phyloP scores from a whole-genome alignment of 1,284 basidiomycete species.

The Fistulinella cinereoalba region DNA sequence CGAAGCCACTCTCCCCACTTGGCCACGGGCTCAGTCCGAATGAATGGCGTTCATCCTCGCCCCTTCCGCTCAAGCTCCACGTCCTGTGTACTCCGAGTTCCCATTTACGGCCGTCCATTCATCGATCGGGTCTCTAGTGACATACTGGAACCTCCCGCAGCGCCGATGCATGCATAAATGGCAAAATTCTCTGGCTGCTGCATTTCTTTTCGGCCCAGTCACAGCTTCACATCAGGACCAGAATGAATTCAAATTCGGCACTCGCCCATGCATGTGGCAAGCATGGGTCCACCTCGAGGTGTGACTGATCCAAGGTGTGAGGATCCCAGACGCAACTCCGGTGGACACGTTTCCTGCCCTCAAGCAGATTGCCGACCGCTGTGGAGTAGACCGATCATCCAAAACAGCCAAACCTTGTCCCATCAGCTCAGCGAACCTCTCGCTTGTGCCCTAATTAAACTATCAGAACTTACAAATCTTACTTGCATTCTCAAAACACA shows the following conservation, averaged over 20 bases:
- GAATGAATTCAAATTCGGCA: conserved; percentile 35
- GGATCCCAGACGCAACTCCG: conserved; percentile 30
- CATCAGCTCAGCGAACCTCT: conserved; percentile 32
- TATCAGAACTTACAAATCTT: conserved; percentile 18
- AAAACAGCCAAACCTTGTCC: conserved; percentile 26
- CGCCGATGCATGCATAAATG: conserved; percentile 24
- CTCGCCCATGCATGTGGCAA: conserved; percentile 31
- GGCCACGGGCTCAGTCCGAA: conserved; percentile 11
- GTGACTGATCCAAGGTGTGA: conserved; percentile 35
- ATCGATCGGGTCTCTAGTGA: conserved; percentile 22
- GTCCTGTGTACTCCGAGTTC: conserved; percentile 30
- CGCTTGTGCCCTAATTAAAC: conserved; percentile 20
- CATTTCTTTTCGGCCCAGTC: conserved; percentile 18
- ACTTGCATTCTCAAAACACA: conserved; percentile 6
- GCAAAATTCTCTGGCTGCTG: conserved; percentile 24
- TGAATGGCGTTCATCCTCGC: conserved; percentile 21
- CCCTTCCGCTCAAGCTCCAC: conserved; percentile 30
- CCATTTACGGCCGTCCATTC: conserved; percentile 10
- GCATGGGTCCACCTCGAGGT: conserved; percentile 36
- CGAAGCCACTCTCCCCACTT: conserved; percentile 11
- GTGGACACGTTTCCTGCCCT: conserved; percentile 23
- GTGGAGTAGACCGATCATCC: conserved; percentile 30
- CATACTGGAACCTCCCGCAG: conserved; percentile 19
- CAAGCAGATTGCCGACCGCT: conserved; percentile 24
- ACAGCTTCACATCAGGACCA: conserved; percentile 24